Evolutionary conservation across 495 filamentous ascomycete species (phyloP), one percentile per base, ranked within the genome.

Genomic region (Bathelium albidoporum): DNA sequence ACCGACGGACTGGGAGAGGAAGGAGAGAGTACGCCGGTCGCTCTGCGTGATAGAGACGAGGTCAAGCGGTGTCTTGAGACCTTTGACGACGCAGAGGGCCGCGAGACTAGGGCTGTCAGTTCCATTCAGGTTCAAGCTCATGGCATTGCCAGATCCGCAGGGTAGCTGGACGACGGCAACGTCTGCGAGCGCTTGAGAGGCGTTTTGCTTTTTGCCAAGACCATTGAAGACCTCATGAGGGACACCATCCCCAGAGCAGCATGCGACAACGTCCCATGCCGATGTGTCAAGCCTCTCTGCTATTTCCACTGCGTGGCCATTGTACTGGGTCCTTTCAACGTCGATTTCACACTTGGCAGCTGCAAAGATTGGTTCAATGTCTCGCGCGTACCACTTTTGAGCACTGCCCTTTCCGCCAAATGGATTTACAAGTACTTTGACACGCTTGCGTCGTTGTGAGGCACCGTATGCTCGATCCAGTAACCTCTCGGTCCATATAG

Each of bases 151-250:
- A 53, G 88, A 90, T 7, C 94, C 94, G 70, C 93, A 94, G 10
- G 94, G 94, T 10, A 98, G 79, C 69, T 95, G 85, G n/a, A 87
- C 85, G 11, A 98, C 84, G 10, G 94, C 90, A n/a, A 96, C 73
- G 68, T 87, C 88, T 3, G 77, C 76, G 65, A 98, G 73, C 0
- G 92, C 94, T 58, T 81, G 82, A 53, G 81, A 76, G 28, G 90
- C 91, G 74, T 97, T 87, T 7, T 77, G 67, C 53, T 89, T 86
- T 72, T 86, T 87, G 18, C 80, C 90, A 26, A 98, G 71, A 9
- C 94, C 94, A 71, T 98, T 97, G 79, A 96, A 96, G 14, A 96
- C 89, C 74, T 98, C 93, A 70, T 96, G 87, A 0, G 90, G 89
- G 20, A 96, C 72, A 12, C 94, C 94, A 68, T 98, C 94, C 1